Conservation (phyloP, 495 filamentous ascomycete genomes). For the Penicillium canescens region DNA sequence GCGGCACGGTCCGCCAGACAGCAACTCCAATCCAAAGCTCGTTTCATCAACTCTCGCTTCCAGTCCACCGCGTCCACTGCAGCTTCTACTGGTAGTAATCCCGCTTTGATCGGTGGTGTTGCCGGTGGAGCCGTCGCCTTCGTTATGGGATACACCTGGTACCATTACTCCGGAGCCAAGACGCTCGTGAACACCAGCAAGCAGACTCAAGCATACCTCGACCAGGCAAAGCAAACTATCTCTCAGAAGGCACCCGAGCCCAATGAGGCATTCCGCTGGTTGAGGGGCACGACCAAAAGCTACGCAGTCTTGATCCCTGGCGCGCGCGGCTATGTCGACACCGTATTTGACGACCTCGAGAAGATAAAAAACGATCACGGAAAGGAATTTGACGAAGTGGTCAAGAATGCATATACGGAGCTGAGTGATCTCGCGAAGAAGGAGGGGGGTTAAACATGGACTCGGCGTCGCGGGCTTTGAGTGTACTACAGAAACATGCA, state of each 20-base stretch:
- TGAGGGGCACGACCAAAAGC: constrained; percentile 56
- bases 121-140: constrained; percentile 53
- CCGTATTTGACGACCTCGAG: constrained; percentile 63
- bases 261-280: constrained; percentile 56
- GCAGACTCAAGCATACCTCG: constrained; percentile 52
- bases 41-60: constrained; percentile 31
- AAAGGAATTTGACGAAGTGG: constrained; percentile 61
- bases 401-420: constrained; percentile 59
- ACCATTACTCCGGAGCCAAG: constrained; percentile 60
- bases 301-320: constrained; percentile 69
- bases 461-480: constrained; percentile 50
- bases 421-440: constrained; percentile 48
- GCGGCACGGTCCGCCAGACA: constrained; percentile 11
- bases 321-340: constrained; percentile 59
- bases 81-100: constrained; percentile 20
- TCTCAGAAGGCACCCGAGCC: constrained; percentile 56
- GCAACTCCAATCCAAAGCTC: constrained; percentile 13
- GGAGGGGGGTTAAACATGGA: constrained; percentile 46
- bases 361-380: constrained; percentile 56
- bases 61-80: constrained; percentile 41
- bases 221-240: constrained; percentile 50
- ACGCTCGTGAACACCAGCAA: constrained; percentile 50
- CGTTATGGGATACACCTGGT: constrained; percentile 50
- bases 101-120: constrained; percentile 42
- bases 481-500: constrained; percentile 53